Base-by-base conservation (phyloP, 2,329 filamentous ascomycete species). In the Talaromyces albobiverticillius region DNA sequence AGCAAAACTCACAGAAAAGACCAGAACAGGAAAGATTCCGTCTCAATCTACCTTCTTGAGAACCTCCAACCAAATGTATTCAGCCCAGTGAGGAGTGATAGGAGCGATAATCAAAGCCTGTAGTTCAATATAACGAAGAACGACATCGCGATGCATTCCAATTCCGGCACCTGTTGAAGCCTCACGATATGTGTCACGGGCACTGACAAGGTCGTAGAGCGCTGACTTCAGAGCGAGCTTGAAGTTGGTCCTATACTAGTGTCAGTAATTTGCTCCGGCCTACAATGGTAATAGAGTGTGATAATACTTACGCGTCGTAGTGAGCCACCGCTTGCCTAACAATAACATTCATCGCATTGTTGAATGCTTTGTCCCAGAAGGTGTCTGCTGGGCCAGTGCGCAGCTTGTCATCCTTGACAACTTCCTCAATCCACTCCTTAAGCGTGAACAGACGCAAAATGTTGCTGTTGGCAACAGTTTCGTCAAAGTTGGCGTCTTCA, bases 401-500 rank as follows among this genome's bases (percentile, higher is more conserved):
- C 66, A 96, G 85, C 55, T 82, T 81, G 65, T 88, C 79, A 55
- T 93, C 87, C 62, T 85, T 83, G 53, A 88, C 76, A 65, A 89
- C 82, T 67, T 96, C 90, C 73, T 97, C 90, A 59, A 89, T 92
- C 93, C 93, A 97, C 71, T 95, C 89, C 68, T 90, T 86, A 51
- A 95, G 79, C 67, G 83, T 87, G 66, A 85, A 92, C 50, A 97
- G 82, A 65, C 91, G 86, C 59, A 97, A 80, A 64, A 96, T 95
- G 67, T 86, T 92, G 69, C 87, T 89, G 74, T 97, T 94, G 38
- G 94, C 94, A 36, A 96, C 91, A 53, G 88, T 84, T 76, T 99
- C 94, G 67, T 96, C 94, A 61, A 99, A 95, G 79, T 99, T 99
- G 64, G 93, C 92, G 72, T 99, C 94, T 59, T 90, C 88, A 58